Percentiles rank a stretch among this genome's conserved stretches.
Evolutionary conservation across 164 flowering plant species (phyloP).

Genomic region (Cinnamomum micranthum): DNA sequence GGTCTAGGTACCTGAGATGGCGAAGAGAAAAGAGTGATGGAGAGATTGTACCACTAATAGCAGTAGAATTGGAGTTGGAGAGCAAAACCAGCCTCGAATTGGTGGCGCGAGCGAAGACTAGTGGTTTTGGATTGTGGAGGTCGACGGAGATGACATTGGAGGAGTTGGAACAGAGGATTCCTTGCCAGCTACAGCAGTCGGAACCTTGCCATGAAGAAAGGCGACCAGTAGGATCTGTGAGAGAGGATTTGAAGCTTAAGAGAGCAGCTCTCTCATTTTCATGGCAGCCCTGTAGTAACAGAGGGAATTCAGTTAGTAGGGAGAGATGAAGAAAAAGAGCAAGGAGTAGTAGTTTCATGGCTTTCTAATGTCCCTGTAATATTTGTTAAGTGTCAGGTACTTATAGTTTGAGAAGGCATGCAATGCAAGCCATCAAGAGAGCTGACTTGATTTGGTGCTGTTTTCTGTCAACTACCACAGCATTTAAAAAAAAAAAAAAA

Average conservation of each 20-base stretch:
- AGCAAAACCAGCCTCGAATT: no score
- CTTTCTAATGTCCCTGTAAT: no score
- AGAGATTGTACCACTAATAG: no score
- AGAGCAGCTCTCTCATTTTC: slow-evolving; percentile 15
- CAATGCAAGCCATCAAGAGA: no score
- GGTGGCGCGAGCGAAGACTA: no score
- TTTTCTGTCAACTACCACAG: no score
- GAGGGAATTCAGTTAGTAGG: neutral
- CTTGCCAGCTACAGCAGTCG: slow-evolving; percentile 18
- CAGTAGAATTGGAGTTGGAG: no score
- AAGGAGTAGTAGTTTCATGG: slow-evolving; percentile 1
- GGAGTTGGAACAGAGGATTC: slow-evolving; percentile 14
- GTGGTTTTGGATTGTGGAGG: slow-evolving; percentile 9
- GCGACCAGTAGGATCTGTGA: slow-evolving; percentile 9
- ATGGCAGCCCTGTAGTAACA: slow-evolving; percentile 2
- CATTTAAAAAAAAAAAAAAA: no score
- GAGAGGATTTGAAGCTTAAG: slow-evolving; percentile 12
- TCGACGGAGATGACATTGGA: slow-evolving; percentile 1
- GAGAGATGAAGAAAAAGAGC: neutral
- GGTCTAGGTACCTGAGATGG: no score
- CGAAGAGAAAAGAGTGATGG: no score
- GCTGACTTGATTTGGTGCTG: no score
- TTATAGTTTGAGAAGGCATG: neutral
- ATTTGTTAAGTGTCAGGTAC: no score
- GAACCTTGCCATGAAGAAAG: slow-evolving; percentile 16